Percentiles rank a stretch among this genome's conserved stretches.
phyloP scores from a whole-genome alignment of 1,139 yeast species.

The Pichia sp. region DNA sequence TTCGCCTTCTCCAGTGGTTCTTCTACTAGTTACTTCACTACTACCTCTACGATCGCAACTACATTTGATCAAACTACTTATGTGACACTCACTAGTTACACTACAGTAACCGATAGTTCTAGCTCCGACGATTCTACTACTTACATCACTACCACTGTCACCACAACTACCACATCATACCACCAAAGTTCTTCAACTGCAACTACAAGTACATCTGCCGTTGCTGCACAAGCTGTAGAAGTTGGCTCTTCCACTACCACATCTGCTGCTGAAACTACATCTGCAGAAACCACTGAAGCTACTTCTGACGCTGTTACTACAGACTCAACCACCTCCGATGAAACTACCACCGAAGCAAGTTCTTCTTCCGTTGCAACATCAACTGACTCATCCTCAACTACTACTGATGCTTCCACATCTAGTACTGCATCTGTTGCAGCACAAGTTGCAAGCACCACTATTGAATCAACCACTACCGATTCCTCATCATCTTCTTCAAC shows the following conservation, averaged over 20 bases:
- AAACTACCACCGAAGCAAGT: no score
- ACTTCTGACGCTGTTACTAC: no score
- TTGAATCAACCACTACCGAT: neutral
- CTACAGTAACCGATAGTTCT: slow-evolving; percentile 4
- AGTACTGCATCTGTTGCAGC: no score
- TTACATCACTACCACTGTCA: slow-evolving; percentile 10
- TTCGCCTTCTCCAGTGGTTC: slow-evolving; percentile 32
- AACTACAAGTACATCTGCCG: neutral
- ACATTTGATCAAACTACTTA: slow-evolving; percentile 25
- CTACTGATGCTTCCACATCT: no score
- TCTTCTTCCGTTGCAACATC: no score
- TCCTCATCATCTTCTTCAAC: neutral
- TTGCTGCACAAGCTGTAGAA: no score
- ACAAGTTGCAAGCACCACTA: neutral
- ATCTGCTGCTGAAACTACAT: neutral
- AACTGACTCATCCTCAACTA: no score
- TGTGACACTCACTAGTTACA: slow-evolving; percentile 11
- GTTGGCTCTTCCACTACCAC: neutral
- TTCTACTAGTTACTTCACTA: slow-evolving; percentile 26
- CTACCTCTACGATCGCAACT: slow-evolving; percentile 30
- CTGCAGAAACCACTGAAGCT: neutral
- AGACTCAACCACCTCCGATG: neutral
- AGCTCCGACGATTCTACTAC: slow-evolving; percentile 9
- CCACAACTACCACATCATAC: slow-evolving; percentile 9
- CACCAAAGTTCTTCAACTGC: neutral